Evolutionary conservation across 2,329 filamentous ascomycete genomes (phyloP).

Genomic region (Anisogramma anomala): DNA sequence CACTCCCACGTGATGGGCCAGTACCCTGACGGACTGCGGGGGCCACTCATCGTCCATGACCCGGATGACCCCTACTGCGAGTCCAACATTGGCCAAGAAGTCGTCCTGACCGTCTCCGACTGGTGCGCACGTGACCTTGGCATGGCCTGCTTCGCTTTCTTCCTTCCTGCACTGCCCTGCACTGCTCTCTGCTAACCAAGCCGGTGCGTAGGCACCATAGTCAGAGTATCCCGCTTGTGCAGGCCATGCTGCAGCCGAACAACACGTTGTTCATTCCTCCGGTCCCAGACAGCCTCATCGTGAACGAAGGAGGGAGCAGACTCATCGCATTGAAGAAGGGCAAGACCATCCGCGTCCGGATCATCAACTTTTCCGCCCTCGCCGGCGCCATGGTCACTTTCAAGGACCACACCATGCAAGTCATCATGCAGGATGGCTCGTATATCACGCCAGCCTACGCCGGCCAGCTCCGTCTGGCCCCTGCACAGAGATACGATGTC

Average conservation of each 20-base stretch:
- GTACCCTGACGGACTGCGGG: slow-evolving; percentile 53
- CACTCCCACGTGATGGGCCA: slow-evolving; percentile 55
- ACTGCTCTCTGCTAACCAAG: slow-evolving; percentile 1
- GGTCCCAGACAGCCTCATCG: slow-evolving; percentile 28
- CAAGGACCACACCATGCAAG: slow-evolving; percentile 31
- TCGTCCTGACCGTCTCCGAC: slow-evolving; percentile 33
- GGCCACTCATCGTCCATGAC: slow-evolving; percentile 45
- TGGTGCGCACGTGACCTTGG: no score
- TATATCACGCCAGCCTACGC: slow-evolving; percentile 27
- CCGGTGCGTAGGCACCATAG: slow-evolving; percentile 29
- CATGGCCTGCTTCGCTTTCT: no score
- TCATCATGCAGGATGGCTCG: slow-evolving; percentile 34
- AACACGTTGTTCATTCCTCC: slow-evolving; percentile 31
- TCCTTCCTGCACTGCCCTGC: no score
- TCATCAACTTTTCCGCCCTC: slow-evolving; percentile 35
- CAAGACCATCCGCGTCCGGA: slow-evolving; percentile 36
- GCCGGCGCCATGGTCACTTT: slow-evolving; percentile 33
- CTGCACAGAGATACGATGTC: slow-evolving; percentile 36
- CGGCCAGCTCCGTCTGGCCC: slow-evolving; percentile 29
- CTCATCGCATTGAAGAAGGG: slow-evolving; percentile 28
- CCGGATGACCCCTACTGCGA: slow-evolving; percentile 35
- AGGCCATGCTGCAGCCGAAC: slow-evolving; percentile 28
- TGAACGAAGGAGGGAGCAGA: slow-evolving; percentile 31
- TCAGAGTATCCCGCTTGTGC: slow-evolving; percentile 27
- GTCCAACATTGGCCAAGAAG: slow-evolving; percentile 44